Evolutionary conservation across 495 filamentous ascomycete genomes (phyloP).

Genomic region (Aspergillus egyptiacus): DNA sequence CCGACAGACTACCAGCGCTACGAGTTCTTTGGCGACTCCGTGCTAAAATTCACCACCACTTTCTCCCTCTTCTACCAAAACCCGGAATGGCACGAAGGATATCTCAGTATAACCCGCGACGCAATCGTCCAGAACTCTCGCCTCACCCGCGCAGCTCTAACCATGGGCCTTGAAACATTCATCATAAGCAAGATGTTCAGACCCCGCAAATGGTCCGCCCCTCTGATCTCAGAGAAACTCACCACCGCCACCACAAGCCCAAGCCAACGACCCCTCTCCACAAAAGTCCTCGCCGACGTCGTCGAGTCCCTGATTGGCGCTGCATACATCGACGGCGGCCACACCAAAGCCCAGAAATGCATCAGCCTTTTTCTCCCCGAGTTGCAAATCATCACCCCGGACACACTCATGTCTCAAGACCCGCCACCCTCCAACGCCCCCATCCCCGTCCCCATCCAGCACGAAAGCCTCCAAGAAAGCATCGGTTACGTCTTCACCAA

Average conservation of each 20-base stretch:
- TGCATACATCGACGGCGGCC: conserved; percentile 64
- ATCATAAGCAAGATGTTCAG: conserved; percentile 67
- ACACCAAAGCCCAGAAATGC: conserved; percentile 54
- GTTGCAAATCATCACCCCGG: conserved; percentile 25
- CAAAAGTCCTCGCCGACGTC: conserved; percentile 84
- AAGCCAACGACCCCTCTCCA: conserved; percentile 47
- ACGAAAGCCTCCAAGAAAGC: conserved; percentile 14
- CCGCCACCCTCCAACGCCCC: too few relatives aligned
- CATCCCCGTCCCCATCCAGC: conserved; percentile 4
- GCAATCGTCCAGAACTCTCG: conserved; percentile 65
- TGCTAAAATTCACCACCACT: conserved; percentile 73
- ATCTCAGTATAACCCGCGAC: conserved; percentile 62
- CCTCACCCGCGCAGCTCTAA: conserved; percentile 57
- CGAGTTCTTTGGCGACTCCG: conserved; percentile 82
- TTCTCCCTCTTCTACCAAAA: conserved; percentile 61
- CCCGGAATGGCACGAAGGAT: conserved; percentile 70
- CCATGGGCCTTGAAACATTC: conserved; percentile 61
- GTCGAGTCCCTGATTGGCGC: conserved; percentile 83
- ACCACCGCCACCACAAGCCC: background rate
- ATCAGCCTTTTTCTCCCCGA: conserved; percentile 62
- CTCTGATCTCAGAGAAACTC: conserved; percentile 47
- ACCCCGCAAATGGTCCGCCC: conserved; percentile 63
- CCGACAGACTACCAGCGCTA: conserved; percentile 72
- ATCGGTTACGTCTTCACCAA: conserved; percentile 62
- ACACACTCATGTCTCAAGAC: conserved; percentile 18